Evolutionary conservation across 441 rosid species (phyloP), one percentile per base, ranked within the genome.

Genomic region (Adansonia rubrostipa): DNA sequence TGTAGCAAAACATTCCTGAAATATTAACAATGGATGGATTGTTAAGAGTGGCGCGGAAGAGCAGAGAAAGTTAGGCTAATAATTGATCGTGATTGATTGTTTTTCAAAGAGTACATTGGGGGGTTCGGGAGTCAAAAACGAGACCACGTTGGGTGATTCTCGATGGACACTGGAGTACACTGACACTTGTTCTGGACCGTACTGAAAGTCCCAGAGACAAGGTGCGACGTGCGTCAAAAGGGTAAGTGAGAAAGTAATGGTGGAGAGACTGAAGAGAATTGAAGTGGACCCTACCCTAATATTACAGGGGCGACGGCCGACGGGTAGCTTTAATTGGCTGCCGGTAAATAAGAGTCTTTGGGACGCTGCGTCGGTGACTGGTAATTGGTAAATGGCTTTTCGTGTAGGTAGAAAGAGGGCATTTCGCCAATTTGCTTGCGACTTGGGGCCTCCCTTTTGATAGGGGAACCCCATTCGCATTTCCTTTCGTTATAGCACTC

Each of bases 171-270:
- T n/a, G 20, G 10, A 47, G 68, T 17, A 40, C 20, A 63, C 36
- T 24, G 78, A 82, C 82, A 80, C 45, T 17, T 45, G 85, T 74
- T 81, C 78, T 61, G 10, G 79, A 33, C 71, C 66, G 82, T 75
- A 77, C 60, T 71, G 4, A 4, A 19, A 51, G 77, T 19, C 74
- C 50, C 71, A 74, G 9, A 36, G 68, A 73, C 65, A 70, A 54
- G 53, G 42, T 56, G 83, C 63, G 51, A 47, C 57, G 80, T 80
- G 80, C 19, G 44, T 17, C 64, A 40, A 58, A 22, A 70, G 56
- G 48, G 9, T 9, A 4, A 6, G 15, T 3, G 22, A 42, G 62
- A 76, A 79, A 77, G 78, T 56, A 40, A 80, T 56, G 85, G 84
- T 56, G 76, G 80, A 66, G 71, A 19, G 22, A 58, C 10, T 42